Evolutionary conservation across 129 eudicot species (phyloP).

Genomic region (Centrapalus pauciflorus): DNA sequence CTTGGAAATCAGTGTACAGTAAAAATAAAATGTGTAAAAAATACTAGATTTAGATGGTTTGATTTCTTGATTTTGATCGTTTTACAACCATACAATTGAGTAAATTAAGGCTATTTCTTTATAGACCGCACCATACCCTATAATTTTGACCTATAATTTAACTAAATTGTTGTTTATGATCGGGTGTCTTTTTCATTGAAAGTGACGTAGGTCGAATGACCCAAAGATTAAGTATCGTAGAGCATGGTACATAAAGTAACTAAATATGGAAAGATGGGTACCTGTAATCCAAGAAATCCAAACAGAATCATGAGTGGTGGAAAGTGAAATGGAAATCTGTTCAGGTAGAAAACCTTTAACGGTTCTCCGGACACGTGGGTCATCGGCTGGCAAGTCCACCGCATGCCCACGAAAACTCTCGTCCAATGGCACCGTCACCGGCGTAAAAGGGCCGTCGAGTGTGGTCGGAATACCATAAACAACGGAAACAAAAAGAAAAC

Average conservation of each 20-base stretch:
- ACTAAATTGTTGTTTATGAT: too few relatives aligned
- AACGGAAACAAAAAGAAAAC: neutral
- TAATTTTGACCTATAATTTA: too few relatives aligned
- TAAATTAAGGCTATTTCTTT: too few relatives aligned
- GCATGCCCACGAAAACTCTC: conserved; percentile 76
- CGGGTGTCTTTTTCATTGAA: too few relatives aligned
- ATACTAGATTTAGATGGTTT: neutral
- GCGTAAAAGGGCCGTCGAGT: conserved; percentile 78
- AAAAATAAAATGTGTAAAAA: neutral
- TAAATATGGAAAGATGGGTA: neutral
- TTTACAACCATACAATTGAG: too few relatives aligned
- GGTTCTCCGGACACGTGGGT: conserved; percentile 54
- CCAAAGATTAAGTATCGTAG: too few relatives aligned
- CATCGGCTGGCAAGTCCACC: conserved; percentile 70
- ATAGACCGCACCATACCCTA: too few relatives aligned
- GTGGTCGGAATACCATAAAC: conserved; percentile 53
- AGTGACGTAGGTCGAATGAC: too few relatives aligned
- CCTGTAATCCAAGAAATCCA: conserved; percentile 98
- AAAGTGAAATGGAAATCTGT: conserved; percentile 76
- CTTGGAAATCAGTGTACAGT: neutral
- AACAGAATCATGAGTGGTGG: conserved; percentile 60
- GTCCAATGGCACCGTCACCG: conserved; percentile 74
- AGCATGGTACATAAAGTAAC: too few relatives aligned
- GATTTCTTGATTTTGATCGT: neutral
- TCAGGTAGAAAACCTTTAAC: conserved; percentile 76